Conservation (phyloP, 192 early-diverging fungal species). For the Coemansia sp. region DNA sequence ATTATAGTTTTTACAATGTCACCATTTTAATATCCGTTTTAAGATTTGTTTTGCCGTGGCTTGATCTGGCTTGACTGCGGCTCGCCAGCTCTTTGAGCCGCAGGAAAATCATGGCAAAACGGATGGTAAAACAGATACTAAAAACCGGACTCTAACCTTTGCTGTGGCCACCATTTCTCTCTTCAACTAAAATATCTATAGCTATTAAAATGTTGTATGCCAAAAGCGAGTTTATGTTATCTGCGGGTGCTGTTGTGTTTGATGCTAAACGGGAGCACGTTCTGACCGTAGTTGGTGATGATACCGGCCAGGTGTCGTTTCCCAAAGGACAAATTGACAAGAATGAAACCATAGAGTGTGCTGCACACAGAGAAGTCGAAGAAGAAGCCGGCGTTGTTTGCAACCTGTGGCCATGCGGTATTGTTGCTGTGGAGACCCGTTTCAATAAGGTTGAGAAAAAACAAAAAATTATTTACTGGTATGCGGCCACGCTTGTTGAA, state of each 20-base stretch:
- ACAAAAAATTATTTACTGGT: conserved; percentile 46
- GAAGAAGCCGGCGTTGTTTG: conserved; percentile 43
- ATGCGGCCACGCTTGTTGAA: conserved; percentile 22
- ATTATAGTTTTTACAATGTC: no score
- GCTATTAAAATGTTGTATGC: conserved; percentile 21
- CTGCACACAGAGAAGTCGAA: conserved; percentile 36
- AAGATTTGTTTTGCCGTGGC: no score
- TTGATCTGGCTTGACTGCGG: no score
- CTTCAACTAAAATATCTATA: not conserved
- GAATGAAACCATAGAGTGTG: conserved; percentile 20
- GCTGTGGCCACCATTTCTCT: no score
- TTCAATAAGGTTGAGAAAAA: conserved; percentile 14
- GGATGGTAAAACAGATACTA: no score
- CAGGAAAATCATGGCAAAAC: no score
- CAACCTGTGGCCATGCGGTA: conserved; percentile 16
- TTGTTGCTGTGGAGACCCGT: conserved; percentile 30
- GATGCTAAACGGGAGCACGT: conserved; percentile 12
- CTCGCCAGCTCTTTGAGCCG: no score
- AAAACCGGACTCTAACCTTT: no score
- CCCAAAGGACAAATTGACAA: conserved; percentile 44
- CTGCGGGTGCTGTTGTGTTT: conserved; percentile 50
- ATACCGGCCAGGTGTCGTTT: conserved; percentile 13
- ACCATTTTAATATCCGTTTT: no score
- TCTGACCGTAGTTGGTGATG: conserved; percentile 19
- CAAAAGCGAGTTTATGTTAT: conserved; percentile 22